Evolutionary conservation across 192 early-diverging fungal species (phyloP).

Genomic region (Umbelopsis isabellina): DNA sequence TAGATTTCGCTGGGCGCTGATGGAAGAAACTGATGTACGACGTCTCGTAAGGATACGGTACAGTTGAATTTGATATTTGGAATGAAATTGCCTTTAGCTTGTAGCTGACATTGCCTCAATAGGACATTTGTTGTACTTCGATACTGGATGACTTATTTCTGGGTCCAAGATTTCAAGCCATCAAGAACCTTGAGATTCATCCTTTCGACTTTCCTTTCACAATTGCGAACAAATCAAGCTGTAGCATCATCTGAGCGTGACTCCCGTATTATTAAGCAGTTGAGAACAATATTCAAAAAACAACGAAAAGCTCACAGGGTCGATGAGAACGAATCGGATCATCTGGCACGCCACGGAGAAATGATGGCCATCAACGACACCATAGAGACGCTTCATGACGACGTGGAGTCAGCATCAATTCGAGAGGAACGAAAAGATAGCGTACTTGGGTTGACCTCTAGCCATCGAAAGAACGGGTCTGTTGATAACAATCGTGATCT

Average conservation of each 20-base stretch:
- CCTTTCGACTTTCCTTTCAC: slow-evolving; percentile 47
- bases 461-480: slow-evolving; percentile 8
- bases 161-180: slow-evolving; percentile 49
- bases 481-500: not conserved
- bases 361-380: not conserved
- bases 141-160: slow-evolving; percentile 59
- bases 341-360: not conserved
- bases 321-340: not conserved
- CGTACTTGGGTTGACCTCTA: slow-evolving; percentile 20
- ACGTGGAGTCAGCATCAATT: not conserved
- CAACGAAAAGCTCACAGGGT: slow-evolving; percentile 39
- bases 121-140: slow-evolving; percentile 59
- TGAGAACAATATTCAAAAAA: slow-evolving; percentile 49
- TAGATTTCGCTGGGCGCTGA: slow-evolving; percentile 57
- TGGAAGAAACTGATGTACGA: slow-evolving; percentile 43
- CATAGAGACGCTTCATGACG: not conserved
- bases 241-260: slow-evolving; percentile 46
- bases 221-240: slow-evolving; percentile 41
- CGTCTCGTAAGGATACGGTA: slow-evolving; percentile 54
- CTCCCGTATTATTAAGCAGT: slow-evolving; percentile 47
- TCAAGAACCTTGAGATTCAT: slow-evolving; percentile 53
- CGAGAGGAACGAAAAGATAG: slow-evolving; percentile 25
- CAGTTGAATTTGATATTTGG: not conserved
- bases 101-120: not conserved
- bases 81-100: not conserved